Base-by-base conservation (phyloP, 345 rosid species). In the Salix purpurea region DNA sequence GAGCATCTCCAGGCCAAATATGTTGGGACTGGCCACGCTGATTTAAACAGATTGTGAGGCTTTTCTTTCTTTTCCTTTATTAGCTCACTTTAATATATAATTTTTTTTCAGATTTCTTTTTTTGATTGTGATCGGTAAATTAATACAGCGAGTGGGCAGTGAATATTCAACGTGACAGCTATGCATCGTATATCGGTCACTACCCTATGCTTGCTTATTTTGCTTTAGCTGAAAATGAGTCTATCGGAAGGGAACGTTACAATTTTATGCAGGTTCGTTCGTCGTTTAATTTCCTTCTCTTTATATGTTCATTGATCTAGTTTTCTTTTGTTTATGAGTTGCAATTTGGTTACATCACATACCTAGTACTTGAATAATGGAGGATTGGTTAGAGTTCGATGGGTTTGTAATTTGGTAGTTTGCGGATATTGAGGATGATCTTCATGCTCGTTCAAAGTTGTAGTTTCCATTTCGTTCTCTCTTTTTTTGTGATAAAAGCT, bases 1-100 rank as follows among this genome's bases (percentile, higher is more conserved):
- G 99, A 96, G 82, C 99, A 93, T 86, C 98, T 93, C 73, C 97
- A 93, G 82, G 97, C 99, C 72, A 96, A 93, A 83, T 96, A 96
- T 74, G 98, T 92, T 40, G 99, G 99, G 32, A 96, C 97, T 2
- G 95, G 98, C 3, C 98, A 96, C 67, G 96, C 99, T 0, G 99
- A 96, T 78, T 81, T 96, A 83, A 96, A 88, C 83, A 82, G 96
- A 96, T 96, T 91, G 98, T 96, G 50, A 85, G 96, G 70, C 74
- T 23, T 12, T 13, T 3, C 12, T 12, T 10, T 9, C 30, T 2
- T 32, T 2, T 18, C 21, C 69, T 34, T n/a, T 21, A 68, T 67
- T 21, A 21, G 3, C 46, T 32, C 23, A 30, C 7, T 21, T 5
- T 18, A 26, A 24, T 4, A 19, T 21, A 18, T 68, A 18, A 40